Conservation (phyloP, 2,329 filamentous ascomycete genomes). For the Ceratocystis diversiconidia region DNA sequence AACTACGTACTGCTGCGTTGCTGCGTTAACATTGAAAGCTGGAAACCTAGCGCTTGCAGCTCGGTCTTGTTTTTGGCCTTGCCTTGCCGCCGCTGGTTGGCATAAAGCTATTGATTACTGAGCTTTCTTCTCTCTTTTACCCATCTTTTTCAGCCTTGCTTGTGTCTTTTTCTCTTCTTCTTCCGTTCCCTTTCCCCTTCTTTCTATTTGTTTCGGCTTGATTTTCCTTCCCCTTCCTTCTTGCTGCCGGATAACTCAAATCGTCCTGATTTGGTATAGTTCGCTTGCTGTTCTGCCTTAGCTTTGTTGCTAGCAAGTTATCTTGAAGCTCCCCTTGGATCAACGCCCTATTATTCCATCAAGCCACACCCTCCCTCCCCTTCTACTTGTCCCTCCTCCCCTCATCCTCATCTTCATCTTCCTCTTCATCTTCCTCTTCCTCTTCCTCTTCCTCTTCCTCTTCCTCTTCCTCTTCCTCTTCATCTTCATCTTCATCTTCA, state of each 20-base stretch:
- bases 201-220: not conserved
- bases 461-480: not conserved
- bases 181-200: not conserved
- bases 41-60: too few relatives aligned
- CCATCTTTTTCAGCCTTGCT: too few relatives aligned
- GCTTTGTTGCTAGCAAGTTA: too few relatives aligned
- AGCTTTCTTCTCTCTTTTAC: not conserved
- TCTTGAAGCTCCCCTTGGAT: too few relatives aligned
- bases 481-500: not conserved
- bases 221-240: not conserved
- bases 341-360: too few relatives aligned
- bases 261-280: not conserved
- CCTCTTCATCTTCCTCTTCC: too few relatives aligned
- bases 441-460: not conserved
- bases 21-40: too few relatives aligned
- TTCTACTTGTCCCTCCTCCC: not conserved
- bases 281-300: not conserved
- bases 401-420: not conserved
- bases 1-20: too few relatives aligned
- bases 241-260: conserved; percentile 1
- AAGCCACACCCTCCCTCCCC: not conserved
- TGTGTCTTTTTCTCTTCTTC: not conserved
- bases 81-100: too few relatives aligned
- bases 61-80: not conserved
- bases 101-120: not conserved